Evolutionary conservation across 129 eudicot species (phyloP), one percentile per base, ranked within the genome.

Genomic region (Tagetes erecta): DNA sequence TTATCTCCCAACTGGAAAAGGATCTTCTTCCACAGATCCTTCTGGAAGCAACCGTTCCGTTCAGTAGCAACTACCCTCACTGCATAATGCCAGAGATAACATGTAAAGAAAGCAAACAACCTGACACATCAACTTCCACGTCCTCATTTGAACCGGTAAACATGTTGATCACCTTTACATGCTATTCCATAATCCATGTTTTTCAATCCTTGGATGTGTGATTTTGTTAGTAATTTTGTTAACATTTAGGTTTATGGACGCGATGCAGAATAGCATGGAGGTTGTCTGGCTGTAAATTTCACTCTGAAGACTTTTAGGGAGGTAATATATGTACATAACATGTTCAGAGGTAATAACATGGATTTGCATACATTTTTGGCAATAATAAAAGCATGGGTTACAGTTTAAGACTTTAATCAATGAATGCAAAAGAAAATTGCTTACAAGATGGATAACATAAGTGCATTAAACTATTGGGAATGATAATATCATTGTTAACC

Each of bases 1-100:
- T 83, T 87, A 89, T 78, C 76, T 87, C 71, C 81, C 88, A 36
- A 59, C 82, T 68, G 91, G 86, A 58, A 83, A 84, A 57, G 89
- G 78, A 67, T 67, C 75, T 37, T 77, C 85, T 50, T 69, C 63
- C 33, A 75, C 72, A 55, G 70, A 11, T 33, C 75, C 72, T 67
- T 68, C 87, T 5, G 70, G 72, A 31, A 63, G 51, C 14, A 83
- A 76, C 47, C 81, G 64, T 44, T 71, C 65, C 12, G 55, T 72
- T 59, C n/a, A 81, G 35, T 75, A 74, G 78, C 45, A 74, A 81
- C 77, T 52, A 46, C 68, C 79, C 58, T 39, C 8, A 8, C 27
- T 51, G 47, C 52, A 71, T 39, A 44, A 39, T 34, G 81, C 51
- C 67, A 37, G 56, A 58, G 53, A 66, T 77, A 42, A 46, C 51